Evolutionary conservation across 768 basidiomycete genomes (phyloP).

Genomic region (Amanita pseudoporphyria): DNA sequence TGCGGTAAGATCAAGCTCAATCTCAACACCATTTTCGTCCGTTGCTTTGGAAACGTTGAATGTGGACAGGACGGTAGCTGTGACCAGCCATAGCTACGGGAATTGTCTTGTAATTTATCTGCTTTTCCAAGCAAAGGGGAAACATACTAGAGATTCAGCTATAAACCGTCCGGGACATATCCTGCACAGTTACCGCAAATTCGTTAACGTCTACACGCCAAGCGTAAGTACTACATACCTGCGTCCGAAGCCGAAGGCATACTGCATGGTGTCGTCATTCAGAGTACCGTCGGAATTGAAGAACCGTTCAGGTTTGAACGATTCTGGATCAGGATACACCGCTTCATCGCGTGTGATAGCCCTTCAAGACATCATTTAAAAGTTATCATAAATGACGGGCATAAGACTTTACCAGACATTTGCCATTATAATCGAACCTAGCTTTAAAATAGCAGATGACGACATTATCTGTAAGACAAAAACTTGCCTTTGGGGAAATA

Average conservation of each 20-base stretch:
- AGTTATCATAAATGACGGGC: too few relatives aligned
- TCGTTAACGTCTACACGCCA: too few relatives aligned
- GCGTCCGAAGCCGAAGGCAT: conserved; percentile 27
- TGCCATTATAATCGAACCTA: conserved; percentile 11
- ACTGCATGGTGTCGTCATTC: conserved; percentile 11
- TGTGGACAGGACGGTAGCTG: background rate
- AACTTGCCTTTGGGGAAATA: conserved; percentile 12
- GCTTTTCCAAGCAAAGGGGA: too few relatives aligned
- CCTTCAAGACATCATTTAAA: conserved; percentile 4
- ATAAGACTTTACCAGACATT: conserved; percentile 12
- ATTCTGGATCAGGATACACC: conserved; percentile 18
- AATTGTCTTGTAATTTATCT: background rate
- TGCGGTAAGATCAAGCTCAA: too few relatives aligned
- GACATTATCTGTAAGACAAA: background rate
- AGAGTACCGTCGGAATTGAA: conserved; percentile 13
- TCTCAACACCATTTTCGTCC: background rate
- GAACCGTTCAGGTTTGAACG: conserved; percentile 20
- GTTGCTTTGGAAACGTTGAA: conserved; percentile 3
- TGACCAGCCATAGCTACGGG: background rate
- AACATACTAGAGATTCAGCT: too few relatives aligned
- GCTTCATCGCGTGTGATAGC: conserved; percentile 20
- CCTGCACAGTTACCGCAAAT: too few relatives aligned
- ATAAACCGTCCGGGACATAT: too few relatives aligned
- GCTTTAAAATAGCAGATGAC: background rate
- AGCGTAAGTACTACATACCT: conserved; percentile 11